Evolutionary conservation across 2,329 filamentous ascomycete species (phyloP), one percentile per base, ranked within the genome.

Genomic region (Penicillium sp.): DNA sequence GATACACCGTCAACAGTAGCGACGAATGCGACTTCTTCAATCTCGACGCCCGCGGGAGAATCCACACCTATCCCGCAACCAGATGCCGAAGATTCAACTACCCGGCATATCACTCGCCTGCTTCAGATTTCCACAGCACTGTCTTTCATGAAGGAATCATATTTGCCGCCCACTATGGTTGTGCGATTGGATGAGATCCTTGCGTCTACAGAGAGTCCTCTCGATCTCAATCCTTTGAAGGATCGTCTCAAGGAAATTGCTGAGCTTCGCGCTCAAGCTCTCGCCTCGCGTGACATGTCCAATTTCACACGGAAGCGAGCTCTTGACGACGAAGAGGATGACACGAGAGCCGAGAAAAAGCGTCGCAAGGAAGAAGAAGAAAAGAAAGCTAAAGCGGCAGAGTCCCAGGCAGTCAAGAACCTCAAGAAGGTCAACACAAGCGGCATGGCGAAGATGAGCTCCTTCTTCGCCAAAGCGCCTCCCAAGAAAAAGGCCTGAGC

Each of bases 391-490:
- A 92, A 95, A 76, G 85, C 83, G 2, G 80, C 79, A 22, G 84
- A 90, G 75, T 94, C 89, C 58, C 81, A 86, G 27, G 92, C 86
- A 0, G 85, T 97, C 1, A 87, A 86, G 69, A 83, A 92, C 45
- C 72, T 99, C 67, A 89, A 89, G 71, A 99, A 97, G 77, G 93
- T 92, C 45, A 90, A 97, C 75, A 92, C 89, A 0, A 85, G 77
- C 21, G 94, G 94, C 1, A 99, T 99, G 94, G 94, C 90, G 82
- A 99, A 97, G 79, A 84, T 99, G 83, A 96, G 90, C 70, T 84
- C 87, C 58, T 99, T 99, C 76, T 99, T 99, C 73, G 86, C 86
- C 56, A 95, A 93, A 76, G 68, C 71, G 27, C 63, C 71, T 27
- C 43, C 63, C 10, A 69, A 71, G 56, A 73, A 73, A 58, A 72